Conservation (phyloP, 148 eudicot species). For the Camellia sinensis region DNA sequence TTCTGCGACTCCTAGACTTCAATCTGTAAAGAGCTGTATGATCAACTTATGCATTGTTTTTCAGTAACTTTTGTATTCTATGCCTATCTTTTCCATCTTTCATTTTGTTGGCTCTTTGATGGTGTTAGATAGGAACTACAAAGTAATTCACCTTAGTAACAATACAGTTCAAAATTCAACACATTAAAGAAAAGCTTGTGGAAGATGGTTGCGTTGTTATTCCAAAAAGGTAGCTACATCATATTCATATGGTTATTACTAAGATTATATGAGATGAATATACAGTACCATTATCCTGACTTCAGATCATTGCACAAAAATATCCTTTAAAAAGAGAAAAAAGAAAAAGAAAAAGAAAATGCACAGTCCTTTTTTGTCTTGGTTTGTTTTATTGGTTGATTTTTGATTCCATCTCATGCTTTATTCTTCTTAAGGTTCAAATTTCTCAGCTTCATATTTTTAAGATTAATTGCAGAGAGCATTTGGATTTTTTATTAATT, state of each 20-base stretch:
- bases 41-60: neutral
- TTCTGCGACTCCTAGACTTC: neutral
- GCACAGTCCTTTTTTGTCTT: too few relatives aligned
- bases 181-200: neutral
- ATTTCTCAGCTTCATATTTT: neutral
- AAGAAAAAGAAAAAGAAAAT: neutral
- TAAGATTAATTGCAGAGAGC: neutral
- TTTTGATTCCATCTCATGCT: neutral
- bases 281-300: too few relatives aligned
- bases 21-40: neutral
- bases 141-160: neutral
- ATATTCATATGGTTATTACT: neutral
- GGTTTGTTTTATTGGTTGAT: constrained; percentile 1
- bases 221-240: neutral
- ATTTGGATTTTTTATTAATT: neutral
- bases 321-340: neutral
- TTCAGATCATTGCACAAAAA: neutral
- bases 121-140: neutral
- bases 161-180: neutral
- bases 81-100: neutral
- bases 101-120: neutral
- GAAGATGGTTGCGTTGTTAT: neutral
- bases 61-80: neutral
- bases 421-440: neutral
- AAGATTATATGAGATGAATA: neutral